phyloP scores from a whole-genome alignment of 2,329 filamentous ascomycete genomes.

The Colletotrichum trifolii region DNA sequence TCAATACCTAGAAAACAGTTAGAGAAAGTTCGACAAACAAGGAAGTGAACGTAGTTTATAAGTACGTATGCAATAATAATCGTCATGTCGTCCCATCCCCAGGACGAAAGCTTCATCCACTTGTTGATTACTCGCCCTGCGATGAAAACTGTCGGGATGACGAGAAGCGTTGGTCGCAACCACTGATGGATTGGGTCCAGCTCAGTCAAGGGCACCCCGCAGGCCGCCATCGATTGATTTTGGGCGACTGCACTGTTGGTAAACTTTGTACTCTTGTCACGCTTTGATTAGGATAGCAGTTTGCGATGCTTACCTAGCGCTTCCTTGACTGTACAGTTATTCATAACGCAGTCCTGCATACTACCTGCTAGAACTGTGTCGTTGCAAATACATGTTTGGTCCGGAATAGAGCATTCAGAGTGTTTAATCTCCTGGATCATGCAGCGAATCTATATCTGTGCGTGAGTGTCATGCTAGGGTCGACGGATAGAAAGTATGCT shows the following conservation, averaged over 20 bases:
- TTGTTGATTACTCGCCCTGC: constrained; percentile 13
- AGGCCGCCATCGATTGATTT: constrained; percentile 25
- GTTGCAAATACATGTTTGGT: constrained; percentile 31
- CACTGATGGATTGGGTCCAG: constrained; percentile 1
- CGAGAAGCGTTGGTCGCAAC: constrained; percentile 14
- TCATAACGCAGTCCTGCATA: constrained; percentile 22
- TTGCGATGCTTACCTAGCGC: constrained; percentile 19
- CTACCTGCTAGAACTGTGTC: constrained; percentile 13
- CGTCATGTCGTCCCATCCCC: constrained; percentile 29
- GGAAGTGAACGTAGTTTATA: background rate
- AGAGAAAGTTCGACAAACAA: background rate
- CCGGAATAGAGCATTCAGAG: constrained; percentile 8
- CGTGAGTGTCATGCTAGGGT: no score
- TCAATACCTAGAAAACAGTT: background rate
- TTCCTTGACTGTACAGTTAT: constrained; percentile 27
- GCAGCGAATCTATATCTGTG: constrained; percentile 15
- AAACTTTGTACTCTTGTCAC: no score
- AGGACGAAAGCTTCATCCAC: constrained; percentile 26
- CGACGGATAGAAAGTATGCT: no score
- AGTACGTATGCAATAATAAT: constrained; percentile 30
- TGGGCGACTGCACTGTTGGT: constrained; percentile 7
- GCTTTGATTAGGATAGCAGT: no score
- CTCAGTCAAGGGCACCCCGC: background rate
- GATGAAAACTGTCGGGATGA: constrained; percentile 18
- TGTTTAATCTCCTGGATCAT: constrained; percentile 27